A percentile compares a stretch with the other conserved stretches of the same genome.
phyloP scores from a whole-genome alignment of 768 basidiomycete genomes.

The Podaxis pistillaris region DNA sequence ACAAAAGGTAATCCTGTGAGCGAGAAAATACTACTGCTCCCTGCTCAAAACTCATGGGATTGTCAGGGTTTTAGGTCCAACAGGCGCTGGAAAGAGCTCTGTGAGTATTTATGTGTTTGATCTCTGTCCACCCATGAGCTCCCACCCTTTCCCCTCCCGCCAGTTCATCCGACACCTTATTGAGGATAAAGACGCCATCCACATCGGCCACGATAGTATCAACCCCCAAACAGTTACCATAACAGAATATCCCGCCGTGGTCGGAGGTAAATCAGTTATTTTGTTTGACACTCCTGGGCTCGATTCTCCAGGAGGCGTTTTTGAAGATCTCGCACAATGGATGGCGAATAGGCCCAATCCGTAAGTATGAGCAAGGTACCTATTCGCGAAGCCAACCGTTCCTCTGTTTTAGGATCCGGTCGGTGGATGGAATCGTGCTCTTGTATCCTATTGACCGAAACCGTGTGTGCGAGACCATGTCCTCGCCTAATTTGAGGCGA shows the following conservation, averaged over 20 bases:
- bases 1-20: background rate
- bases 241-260: background rate
- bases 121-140: background rate
- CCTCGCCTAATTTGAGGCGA: background rate
- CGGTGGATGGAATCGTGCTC: background rate
- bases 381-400: background rate
- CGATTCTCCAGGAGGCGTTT: background rate
- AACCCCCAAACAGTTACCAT: background rate
- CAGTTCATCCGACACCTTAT: background rate
- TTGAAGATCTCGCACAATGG: background rate
- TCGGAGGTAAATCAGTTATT: background rate
- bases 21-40: background rate
- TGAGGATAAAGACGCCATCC: background rate
- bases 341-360: background rate
- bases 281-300: conserved; percentile 4
- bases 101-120: background rate
- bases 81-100: background rate
- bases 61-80: background rate
- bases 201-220: background rate
- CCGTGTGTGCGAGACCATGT: background rate
- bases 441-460: background rate
- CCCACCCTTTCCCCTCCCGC: background rate
- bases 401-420: background rate
- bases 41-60: too few relatives aligned
- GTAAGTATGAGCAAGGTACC: background rate